Conservation (phyloP, 352 stramenopile genomes). For the Pythium coloratum region DNA sequence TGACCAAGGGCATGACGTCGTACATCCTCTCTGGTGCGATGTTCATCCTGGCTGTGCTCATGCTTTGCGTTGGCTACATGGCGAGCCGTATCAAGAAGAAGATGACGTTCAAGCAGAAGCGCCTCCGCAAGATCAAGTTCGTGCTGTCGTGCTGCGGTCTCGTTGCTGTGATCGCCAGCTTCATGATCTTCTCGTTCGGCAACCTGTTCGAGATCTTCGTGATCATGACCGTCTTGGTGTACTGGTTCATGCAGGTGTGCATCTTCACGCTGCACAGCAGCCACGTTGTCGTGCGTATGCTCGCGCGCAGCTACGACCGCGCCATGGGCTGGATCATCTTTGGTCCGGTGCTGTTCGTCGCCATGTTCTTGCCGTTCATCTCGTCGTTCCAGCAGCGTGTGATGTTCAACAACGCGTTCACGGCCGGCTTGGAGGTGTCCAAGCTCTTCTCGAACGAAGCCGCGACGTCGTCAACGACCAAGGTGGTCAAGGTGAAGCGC, state of each 20-base stretch:
- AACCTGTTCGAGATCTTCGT: slow-evolving; percentile 36
- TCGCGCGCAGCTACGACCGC: slow-evolving; percentile 33
- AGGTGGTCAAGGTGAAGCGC: slow-evolving; percentile 35
- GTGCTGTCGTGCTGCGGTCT: slow-evolving; percentile 28
- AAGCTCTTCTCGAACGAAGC: slow-evolving; percentile 36
- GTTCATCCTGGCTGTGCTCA: slow-evolving; percentile 29
- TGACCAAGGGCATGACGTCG: slow-evolving; percentile 18
- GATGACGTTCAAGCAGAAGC: slow-evolving; percentile 40
- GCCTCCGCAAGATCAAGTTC: slow-evolving; percentile 43
- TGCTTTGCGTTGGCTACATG: slow-evolving; percentile 34
- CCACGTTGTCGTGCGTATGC: slow-evolving; percentile 30
- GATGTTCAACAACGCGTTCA: slow-evolving; percentile 72
- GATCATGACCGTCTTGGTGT: slow-evolving; percentile 26
- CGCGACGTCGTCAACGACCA: slow-evolving; percentile 29
- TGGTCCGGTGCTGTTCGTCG: slow-evolving; percentile 38
- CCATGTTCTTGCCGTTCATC: slow-evolving; percentile 49
- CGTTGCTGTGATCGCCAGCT: slow-evolving; percentile 24
- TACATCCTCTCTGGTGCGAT: slow-evolving; percentile 30
- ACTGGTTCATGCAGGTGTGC: slow-evolving; percentile 40
- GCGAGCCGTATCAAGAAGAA: slow-evolving; percentile 39
- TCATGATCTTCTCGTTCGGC: slow-evolving; percentile 31
- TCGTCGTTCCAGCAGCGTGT: slow-evolving; percentile 44
- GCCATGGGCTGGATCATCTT: slow-evolving; percentile 39
- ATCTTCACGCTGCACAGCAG: slow-evolving; percentile 30
- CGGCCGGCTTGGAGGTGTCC: slow-evolving; percentile 58